Evolutionary conservation across 2,329 filamentous ascomycete species (phyloP).

Genomic region (Domatiomyces globalis): DNA sequence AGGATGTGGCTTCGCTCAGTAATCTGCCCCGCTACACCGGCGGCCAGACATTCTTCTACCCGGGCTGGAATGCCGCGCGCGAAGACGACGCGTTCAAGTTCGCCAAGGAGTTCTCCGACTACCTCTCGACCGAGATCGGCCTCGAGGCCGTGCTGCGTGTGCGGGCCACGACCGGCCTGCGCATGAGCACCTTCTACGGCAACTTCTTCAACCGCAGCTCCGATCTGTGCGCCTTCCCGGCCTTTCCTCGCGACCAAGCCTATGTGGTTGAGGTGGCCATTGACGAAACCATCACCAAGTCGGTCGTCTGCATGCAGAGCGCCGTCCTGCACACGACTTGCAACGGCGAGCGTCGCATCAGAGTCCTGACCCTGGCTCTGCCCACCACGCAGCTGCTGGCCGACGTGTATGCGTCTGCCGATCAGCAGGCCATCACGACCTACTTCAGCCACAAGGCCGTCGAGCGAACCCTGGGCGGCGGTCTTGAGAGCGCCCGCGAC

Average conservation of each 20-base stretch:
- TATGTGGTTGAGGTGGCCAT: conserved; percentile 98
- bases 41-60: conserved; percentile 97
- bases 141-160: conserved; percentile 92
- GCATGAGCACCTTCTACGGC: conserved; percentile 97
- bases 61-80: conserved; percentile 88
- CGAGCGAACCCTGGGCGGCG: conserved; percentile 70
- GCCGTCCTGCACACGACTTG: conserved; percentile 95
- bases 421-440: conserved; percentile 81
- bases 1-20: conserved; percentile 91
- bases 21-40: conserved; percentile 92
- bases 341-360: conserved; percentile 89
- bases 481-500: conserved; percentile 80
- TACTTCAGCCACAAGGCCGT: conserved; percentile 98
- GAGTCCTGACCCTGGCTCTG: conserved; percentile 82
- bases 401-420: conserved; percentile 85
- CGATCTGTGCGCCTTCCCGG: conserved; percentile 93
- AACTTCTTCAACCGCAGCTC: conserved; percentile 99
- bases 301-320: conserved; percentile 81
- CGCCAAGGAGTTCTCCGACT: conserved; percentile 90
- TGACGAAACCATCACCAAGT: conserved; percentile 84
- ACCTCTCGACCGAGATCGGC: conserved; percentile 90
- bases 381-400: conserved; percentile 84
- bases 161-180: conserved; percentile 79
- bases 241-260: conserved; percentile 91
- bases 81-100: conserved; percentile 97